Evolutionary conservation across 305 asterid species (phyloP), one percentile per base, ranked within the genome.

Genomic region (Solanum chacoense): DNA sequence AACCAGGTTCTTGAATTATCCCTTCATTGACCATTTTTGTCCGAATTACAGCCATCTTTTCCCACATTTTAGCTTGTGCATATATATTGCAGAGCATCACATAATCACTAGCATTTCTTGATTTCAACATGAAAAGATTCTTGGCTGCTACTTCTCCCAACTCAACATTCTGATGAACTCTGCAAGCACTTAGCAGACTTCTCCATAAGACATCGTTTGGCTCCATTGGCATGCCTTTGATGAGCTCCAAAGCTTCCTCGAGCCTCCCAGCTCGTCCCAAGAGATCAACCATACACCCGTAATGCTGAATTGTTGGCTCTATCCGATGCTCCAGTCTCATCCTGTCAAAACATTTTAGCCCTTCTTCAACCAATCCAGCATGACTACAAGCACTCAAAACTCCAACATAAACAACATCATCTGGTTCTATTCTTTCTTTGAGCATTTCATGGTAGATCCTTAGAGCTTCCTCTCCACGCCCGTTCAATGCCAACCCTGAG

Each of bases 271-370:
- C 93, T 87, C 93, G 91, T 5, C 96, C 97, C 93, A 94, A 87
- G 37, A 96, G 95, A 92, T 95, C 97, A 40, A 97, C 96, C 94
- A 96, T 87, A 90, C 98, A 97, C 18, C 98, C 98, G 11, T 94
- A 94, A 84, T 97, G 99, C 69, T 95, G 98, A 75, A 97, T 81
- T 0, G 96, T 94, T 14, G 98, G 94, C 88, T 91, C 88, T 78
- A 94, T 91, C 80, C 88, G 42, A 59, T 95, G 93, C 89, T 94
- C 93, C 37, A 24, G 71, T 89, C 89, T 93, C 98, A 97, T 94
- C 86, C 87, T 87, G 2, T 94, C 91, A 11, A 95, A 96, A 89
- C 88, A 91, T 28, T 86, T 84, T 34, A 89, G 26, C 1, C 98
- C 98, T 89, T 94, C 91, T 55, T 95, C 91, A 22, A 93, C 96